A percentile compares a stretch with the other conserved stretches of the same genome.
phyloP scores from a whole-genome alignment of 257 asterid genomes.

The Fraxinus pennsylvanica region DNA sequence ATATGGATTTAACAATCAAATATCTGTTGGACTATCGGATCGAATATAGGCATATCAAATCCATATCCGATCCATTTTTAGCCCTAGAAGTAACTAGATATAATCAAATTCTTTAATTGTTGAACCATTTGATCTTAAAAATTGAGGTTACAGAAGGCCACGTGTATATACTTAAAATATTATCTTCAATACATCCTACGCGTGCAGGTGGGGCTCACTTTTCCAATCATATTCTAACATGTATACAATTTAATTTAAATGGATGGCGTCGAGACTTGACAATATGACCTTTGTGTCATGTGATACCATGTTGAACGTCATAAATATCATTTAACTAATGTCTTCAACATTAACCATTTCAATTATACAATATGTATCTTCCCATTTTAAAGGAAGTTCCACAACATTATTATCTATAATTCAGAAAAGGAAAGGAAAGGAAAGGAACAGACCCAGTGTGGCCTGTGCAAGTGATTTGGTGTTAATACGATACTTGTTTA shows the following conservation, averaged over 20 bases:
- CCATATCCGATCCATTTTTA: too few species aligned
- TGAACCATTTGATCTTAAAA: background rate
- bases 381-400: conserved; percentile 12
- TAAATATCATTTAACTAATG: too few species aligned
- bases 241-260: background rate
- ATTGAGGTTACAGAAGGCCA: background rate
- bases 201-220: background rate
- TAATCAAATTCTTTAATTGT: background rate
- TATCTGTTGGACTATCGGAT: too few species aligned
- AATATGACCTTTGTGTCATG: background rate
- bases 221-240: background rate
- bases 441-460: conserved; percentile 7
- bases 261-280: background rate
- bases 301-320: background rate
- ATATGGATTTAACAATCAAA: too few species aligned
- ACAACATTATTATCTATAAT: conserved; percentile 1
- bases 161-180: background rate
- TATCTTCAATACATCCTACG: background rate
- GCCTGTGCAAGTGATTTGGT: background rate
- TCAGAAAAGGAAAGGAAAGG: background rate
- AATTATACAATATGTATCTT: background rate
- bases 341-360: background rate
- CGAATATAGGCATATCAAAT: too few species aligned
- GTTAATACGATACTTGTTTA: background rate
- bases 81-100: background rate